Evolutionary conservation across 768 basidiomycete species (phyloP), one percentile per base, ranked within the genome.

Genomic region (Coprinopsis strossmayeri): DNA sequence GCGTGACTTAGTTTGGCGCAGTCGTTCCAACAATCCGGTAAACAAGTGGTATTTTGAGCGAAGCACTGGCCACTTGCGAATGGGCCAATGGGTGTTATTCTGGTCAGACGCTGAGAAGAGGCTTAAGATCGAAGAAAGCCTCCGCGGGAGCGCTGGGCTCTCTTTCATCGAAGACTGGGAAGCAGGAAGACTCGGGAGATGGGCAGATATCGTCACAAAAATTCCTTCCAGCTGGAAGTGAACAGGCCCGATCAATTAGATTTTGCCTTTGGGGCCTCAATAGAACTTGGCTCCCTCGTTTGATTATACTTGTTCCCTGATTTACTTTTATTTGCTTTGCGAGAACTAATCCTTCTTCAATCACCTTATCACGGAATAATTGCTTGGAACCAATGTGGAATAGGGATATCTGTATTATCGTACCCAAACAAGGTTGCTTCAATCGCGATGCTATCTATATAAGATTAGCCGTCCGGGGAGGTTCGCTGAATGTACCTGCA

Each of bases 31-130:
- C 68, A 99, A 99, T 64, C 94, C 93, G 0, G 82, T 98, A 49
- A 99, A 99, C 69, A 95, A 93, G 68, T 99, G 96, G 96, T 99
- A 99, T 68, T 97, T 91, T 55, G 96, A 99, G 60, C 82, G 96
- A 27, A 89, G 87, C 61, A 87, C 85, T 17, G 96, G 96, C 17
- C 94, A 97, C 68, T 53, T 92, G 32, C 77, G 89, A 54, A 78
- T 86, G 72, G 87, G 84, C 10, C 71, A 81, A 21, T 99, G 95
- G 91, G 82, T 91, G 38, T 65, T 99, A 57, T 99, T 99, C 66
- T 99, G 96, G 96, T 96, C 94, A 65, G 96, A 99, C 68, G 91
- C 86, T 1, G 95, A 98, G 70, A 89, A 85, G 67, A 74, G 85
- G 45, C 66, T 94, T 23, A 82, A 78, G 64, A 77, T 76, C 17